These are phyloP conservation scores for Linnemannia elongata DNA, from an alignment of 192 early-diverging fungal species.

Conservation along the genomic window DNA sequence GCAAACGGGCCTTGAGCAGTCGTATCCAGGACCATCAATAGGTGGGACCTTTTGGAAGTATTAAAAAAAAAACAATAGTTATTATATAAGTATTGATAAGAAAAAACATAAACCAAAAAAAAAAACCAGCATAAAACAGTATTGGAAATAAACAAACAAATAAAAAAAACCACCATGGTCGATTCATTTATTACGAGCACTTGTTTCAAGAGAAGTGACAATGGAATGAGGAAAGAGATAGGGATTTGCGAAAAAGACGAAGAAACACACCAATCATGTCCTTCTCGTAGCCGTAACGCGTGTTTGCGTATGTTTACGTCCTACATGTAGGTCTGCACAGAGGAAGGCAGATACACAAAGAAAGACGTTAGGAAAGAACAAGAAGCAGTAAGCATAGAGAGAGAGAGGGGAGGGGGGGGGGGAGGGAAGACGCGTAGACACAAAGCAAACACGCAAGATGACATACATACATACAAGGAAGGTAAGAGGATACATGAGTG, in stretches of 20 bases:
- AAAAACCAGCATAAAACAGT: neutral
- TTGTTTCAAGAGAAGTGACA: too few species aligned
- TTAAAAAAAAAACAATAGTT: too few species aligned
- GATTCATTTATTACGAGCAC: too few species aligned
- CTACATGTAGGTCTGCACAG: neutral
- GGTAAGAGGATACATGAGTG: too few species aligned
- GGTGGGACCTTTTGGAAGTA: neutral
- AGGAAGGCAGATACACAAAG: neutral
- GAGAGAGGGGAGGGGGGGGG: neutral
- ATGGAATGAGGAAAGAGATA: too few species aligned
- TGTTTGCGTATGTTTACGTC: neutral
- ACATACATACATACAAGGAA: too few species aligned
- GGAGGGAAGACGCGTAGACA: neutral
- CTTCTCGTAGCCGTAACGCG: too few species aligned
- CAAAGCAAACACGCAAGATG: too few species aligned
- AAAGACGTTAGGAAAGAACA: neutral
- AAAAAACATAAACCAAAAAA: neutral
- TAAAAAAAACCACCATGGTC: too few species aligned
- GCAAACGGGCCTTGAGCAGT: conserved; percentile 46
- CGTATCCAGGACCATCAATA: conserved; percentile 24
- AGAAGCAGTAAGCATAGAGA: neutral
- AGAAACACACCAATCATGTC: too few species aligned
- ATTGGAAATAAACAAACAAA: neutral
- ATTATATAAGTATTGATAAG: neutral
- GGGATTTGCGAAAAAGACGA: too few species aligned